Evolutionary conservation across 768 basidiomycete genomes (phyloP).

Genomic region (Serendipita indica): DNA sequence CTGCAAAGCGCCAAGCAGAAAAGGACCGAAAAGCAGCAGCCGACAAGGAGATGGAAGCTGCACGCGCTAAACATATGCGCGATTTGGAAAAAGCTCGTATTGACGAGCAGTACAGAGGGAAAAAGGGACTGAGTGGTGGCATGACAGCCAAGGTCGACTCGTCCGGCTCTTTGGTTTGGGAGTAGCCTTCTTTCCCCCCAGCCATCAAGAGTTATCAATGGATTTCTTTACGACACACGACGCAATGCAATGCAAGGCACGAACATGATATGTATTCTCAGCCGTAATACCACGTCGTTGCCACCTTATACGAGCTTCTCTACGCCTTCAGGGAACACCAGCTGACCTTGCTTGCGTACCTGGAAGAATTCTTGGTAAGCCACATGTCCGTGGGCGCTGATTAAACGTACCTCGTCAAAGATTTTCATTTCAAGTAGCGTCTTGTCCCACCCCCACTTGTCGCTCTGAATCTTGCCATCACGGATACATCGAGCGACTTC

Average conservation of each 20-base stretch:
- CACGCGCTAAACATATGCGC: conserved; percentile 42
- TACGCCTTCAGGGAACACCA: conserved; percentile 45
- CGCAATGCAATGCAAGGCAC: background rate
- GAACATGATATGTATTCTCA: background rate
- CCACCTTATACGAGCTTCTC: conserved; percentile 32
- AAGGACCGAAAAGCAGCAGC: conserved; percentile 43
- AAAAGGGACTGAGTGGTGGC: background rate
- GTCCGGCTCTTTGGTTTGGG: background rate
- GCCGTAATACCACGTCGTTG: background rate
- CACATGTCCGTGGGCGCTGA: background rate
- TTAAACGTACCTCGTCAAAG: conserved; percentile 63
- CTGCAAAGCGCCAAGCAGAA: conserved; percentile 37
- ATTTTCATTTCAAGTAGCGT: conserved; percentile 68
- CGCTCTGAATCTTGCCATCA: conserved; percentile 60
- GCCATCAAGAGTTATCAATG: background rate
- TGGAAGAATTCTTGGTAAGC: background rate
- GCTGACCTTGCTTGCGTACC: conserved; percentile 56
- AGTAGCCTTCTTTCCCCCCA: conserved; percentile 45
- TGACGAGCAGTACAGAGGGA: conserved; percentile 21
- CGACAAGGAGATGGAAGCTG: conserved; percentile 36
- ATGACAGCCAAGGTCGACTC: background rate
- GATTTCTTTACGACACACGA: background rate
- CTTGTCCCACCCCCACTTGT: conserved; percentile 63
- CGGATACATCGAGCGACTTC: conserved; percentile 68
- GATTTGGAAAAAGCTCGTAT: conserved; percentile 42